These are phyloP conservation scores for Elaeis oleifera DNA, from an alignment of 202 grass and related monocot species.

Conservation along the genomic window DNA sequence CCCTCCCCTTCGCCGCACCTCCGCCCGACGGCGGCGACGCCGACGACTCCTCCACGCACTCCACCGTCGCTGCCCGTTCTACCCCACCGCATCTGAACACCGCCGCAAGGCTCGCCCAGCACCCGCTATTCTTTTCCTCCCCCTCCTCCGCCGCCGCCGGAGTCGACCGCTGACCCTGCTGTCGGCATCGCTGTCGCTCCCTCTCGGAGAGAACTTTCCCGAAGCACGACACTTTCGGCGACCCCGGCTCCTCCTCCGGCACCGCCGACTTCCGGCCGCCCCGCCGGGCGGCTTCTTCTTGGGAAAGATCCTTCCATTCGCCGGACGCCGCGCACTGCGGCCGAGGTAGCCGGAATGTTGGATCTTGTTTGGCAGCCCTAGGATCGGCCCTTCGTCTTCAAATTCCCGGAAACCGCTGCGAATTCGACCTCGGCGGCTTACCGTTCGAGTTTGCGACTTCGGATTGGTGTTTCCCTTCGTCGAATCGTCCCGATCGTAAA, in stretches of 20 bases:
- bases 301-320: conserved; percentile 11
- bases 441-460: not conserved
- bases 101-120: too few relatives aligned
- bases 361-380: conserved; percentile 2
- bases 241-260: conserved; percentile 11
- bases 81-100: too few relatives aligned
- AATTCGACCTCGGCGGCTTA: conserved; percentile 1
- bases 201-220: conserved; percentile 4
- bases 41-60: too few relatives aligned
- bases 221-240: conserved; percentile 11
- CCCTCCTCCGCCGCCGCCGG: not conserved
- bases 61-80: too few relatives aligned
- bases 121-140: too few relatives aligned
- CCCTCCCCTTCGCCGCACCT: too few relatives aligned
- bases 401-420: not conserved
- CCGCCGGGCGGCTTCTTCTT: not conserved
- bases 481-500: conserved; percentile 7
- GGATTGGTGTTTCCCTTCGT: conserved; percentile 10
- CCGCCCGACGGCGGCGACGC: too few relatives aligned
- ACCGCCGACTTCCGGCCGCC: not conserved
- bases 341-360: conserved; percentile 6
- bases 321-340: not conserved
- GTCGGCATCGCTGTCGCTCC: not conserved
- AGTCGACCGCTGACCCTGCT: not conserved
- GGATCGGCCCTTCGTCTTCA: conserved; percentile 3